These are phyloP conservation scores for Neurospora cerealis DNA, from an alignment of 495 filamentous ascomycete species.

Conservation along the genomic window DNA sequence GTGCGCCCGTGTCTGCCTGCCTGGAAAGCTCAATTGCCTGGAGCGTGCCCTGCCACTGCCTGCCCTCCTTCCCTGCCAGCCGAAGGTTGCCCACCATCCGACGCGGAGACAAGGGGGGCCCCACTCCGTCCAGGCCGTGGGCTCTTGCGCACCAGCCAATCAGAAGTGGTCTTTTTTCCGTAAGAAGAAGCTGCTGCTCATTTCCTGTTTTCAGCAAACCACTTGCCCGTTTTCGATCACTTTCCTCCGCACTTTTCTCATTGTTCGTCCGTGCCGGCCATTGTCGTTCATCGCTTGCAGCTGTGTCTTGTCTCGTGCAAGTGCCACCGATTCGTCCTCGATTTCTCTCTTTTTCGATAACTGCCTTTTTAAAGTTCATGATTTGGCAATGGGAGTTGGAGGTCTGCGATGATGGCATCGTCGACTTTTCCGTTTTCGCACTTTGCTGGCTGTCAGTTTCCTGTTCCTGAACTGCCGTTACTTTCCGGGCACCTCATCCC, in stretches of 20 bases:
- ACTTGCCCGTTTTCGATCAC: constrained; percentile 13
- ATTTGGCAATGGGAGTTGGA: not conserved
- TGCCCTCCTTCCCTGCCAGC: not conserved
- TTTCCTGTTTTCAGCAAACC: constrained; percentile 11
- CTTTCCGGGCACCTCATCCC: not conserved
- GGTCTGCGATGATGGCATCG: not conserved
- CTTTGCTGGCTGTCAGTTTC: not conserved
- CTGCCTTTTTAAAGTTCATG: not conserved
- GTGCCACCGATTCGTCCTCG: not conserved
- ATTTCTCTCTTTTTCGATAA: not conserved
- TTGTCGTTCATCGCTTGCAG: not conserved
- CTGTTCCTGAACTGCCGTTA: not conserved
- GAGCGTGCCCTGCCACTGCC: not conserved
- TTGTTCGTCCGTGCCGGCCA: not conserved
- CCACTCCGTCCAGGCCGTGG: not conserved
- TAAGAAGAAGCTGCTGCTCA: constrained; percentile 26
- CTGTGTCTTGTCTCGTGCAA: not conserved
- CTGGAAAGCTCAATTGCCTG: not conserved
- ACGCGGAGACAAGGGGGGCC: not conserved
- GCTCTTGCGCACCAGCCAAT: constrained; percentile 12
- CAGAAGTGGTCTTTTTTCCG: constrained; percentile 16
- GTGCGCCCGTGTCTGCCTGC: not conserved
- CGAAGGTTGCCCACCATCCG: not conserved
- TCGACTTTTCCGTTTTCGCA: not conserved
- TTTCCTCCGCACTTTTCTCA: not conserved